phyloP scores from a whole-genome alignment of 2,329 filamentous ascomycete genomes.

The Ceratocystis variospora region DNA sequence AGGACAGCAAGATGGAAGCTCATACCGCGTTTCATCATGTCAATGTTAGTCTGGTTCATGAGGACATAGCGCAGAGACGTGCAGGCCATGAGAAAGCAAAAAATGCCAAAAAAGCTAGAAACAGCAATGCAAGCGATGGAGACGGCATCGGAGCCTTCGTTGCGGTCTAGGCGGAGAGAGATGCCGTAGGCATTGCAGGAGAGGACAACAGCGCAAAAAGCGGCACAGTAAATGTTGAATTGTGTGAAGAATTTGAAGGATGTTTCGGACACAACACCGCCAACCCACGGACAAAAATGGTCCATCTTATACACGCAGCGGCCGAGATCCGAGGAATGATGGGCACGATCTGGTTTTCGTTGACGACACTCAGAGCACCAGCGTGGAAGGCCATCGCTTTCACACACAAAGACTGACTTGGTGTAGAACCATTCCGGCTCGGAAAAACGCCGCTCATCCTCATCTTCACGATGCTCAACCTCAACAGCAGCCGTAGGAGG shows the following conservation, averaged over 20 bases:
- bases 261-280: slow-evolving; percentile 79
- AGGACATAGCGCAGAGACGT: slow-evolving; percentile 58
- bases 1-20: slow-evolving; percentile 63
- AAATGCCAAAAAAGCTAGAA: slow-evolving; percentile 62
- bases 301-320: slow-evolving; percentile 85
- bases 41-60: slow-evolving; percentile 71
- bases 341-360: slow-evolving; percentile 77
- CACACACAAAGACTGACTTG: slow-evolving; percentile 72
- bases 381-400: slow-evolving; percentile 65
- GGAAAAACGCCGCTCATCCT: slow-evolving; percentile 27
- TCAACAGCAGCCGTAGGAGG: slow-evolving; percentile 27
- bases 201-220: slow-evolving; percentile 53
- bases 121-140: slow-evolving; percentile 55
- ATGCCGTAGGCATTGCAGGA: slow-evolving; percentile 52
- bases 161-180: slow-evolving; percentile 36
- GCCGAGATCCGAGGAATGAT: slow-evolving; percentile 71
- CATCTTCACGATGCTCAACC: slow-evolving; percentile 36
- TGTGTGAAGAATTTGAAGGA: slow-evolving; percentile 88
- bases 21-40: slow-evolving; percentile 51
- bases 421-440: slow-evolving; percentile 66
- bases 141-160: slow-evolving; percentile 37
- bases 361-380: slow-evolving; percentile 77
- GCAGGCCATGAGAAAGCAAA: slow-evolving; percentile 60
- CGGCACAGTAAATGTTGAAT: slow-evolving; percentile 59
- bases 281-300: slow-evolving; percentile 95